Evolutionary conservation across 768 basidiomycete genomes (phyloP).

Genomic region (Trametes cubensis): DNA sequence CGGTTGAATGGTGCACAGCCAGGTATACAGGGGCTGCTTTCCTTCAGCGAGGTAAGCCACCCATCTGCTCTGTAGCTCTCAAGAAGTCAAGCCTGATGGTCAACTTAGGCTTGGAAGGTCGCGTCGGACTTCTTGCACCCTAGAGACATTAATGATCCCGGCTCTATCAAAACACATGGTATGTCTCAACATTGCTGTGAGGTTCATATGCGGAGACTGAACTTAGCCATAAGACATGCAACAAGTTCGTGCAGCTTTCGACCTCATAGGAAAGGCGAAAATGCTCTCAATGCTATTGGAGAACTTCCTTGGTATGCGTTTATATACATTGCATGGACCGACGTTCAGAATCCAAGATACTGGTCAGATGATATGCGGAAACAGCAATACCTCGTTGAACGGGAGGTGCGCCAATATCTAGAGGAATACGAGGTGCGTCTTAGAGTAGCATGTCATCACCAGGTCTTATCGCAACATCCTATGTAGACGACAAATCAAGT

Average conservation of each 20-base stretch:
- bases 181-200: slow-evolving; percentile 11
- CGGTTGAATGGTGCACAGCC: slow-evolving; percentile 34
- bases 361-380: slow-evolving; percentile 64
- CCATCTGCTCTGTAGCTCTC: background rate
- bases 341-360: background rate
- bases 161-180: slow-evolving; percentile 36
- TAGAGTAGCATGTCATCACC: background rate
- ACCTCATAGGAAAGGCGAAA: slow-evolving; percentile 56
- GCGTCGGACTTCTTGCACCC: slow-evolving; percentile 59
- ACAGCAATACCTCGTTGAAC: slow-evolving; percentile 57
- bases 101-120: slow-evolving; percentile 58
- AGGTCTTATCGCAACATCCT: background rate
- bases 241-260: slow-evolving; percentile 57
- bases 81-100: background rate
- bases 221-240: slow-evolving; percentile 44
- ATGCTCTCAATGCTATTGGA: slow-evolving; percentile 69
- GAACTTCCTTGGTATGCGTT: slow-evolving; percentile 63
- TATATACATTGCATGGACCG: background rate
- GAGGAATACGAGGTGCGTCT: slow-evolving; percentile 58
- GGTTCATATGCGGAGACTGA: slow-evolving; percentile 18
- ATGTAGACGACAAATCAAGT: slow-evolving; percentile 50
- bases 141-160: slow-evolving; percentile 48
- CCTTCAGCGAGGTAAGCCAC: slow-evolving; percentile 58
- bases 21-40: slow-evolving; percentile 41
- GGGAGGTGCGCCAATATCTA: slow-evolving; percentile 64